Conservation (phyloP, 106 monocot genomes). For the Amphibolis antarctica region DNA sequence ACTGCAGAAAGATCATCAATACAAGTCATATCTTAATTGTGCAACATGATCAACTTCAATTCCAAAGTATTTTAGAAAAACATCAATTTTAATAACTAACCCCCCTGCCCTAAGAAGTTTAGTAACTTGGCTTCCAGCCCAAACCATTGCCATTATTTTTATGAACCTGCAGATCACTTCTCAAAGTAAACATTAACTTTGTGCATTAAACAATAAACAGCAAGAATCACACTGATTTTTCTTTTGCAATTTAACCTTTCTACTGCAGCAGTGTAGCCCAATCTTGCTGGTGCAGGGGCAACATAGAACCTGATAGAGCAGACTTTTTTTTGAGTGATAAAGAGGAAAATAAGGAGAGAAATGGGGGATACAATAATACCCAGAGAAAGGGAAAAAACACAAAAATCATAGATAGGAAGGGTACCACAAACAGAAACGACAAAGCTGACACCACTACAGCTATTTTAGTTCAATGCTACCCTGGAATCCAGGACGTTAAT, state of each 20-base stretch:
- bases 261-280: slow-evolving; percentile 68
- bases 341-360: too few relatives aligned
- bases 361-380: too few relatives aligned
- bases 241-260: slow-evolving; percentile 28
- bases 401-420: too few relatives aligned
- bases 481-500: too few relatives aligned
- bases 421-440: too few relatives aligned
- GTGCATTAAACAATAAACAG: background rate
- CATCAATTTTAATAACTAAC: slow-evolving; percentile 19
- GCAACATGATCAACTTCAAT: background rate
- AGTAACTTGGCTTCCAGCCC: slow-evolving; percentile 97
- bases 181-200: background rate
- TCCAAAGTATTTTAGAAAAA: background rate
- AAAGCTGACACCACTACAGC: too few relatives aligned
- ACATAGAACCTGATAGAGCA: slow-evolving; percentile 60
- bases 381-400: too few relatives aligned
- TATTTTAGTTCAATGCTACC: too few relatives aligned
- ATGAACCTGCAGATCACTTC: slow-evolving; percentile 44
- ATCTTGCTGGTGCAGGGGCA: slow-evolving; percentile 73
- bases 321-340: too few relatives aligned
- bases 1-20: slow-evolving; percentile 18
- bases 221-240: background rate
- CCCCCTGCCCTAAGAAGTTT: slow-evolving; percentile 78
- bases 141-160: slow-evolving; percentile 88
- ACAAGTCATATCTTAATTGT: too few relatives aligned